Evolutionary conservation across 2,329 filamentous ascomycete species (phyloP).

Genomic region (Paecilomyces variotii): DNA sequence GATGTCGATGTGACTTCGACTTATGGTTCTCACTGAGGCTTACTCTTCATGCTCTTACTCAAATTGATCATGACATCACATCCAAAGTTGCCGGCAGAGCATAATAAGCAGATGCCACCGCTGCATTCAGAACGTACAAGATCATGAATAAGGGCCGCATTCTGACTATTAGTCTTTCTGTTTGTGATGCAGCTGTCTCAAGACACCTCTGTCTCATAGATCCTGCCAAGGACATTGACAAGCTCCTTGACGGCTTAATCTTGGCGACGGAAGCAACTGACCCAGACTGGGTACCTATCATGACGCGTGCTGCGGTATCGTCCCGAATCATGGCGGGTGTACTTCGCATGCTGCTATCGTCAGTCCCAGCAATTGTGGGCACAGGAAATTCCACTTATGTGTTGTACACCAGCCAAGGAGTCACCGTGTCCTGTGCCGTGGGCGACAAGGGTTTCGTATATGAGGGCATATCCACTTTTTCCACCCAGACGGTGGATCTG

Average conservation of each 20-base stretch:
- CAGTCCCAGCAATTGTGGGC: constrained; percentile 33
- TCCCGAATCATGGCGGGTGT: constrained; percentile 23
- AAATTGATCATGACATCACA: background rate
- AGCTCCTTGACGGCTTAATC: constrained; percentile 27
- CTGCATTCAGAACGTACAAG: constrained; percentile 26
- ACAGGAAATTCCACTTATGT: constrained; percentile 28
- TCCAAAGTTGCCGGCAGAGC: background rate
- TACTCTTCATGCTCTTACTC: background rate
- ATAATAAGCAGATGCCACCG: constrained; percentile 6
- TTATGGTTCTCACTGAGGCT: background rate
- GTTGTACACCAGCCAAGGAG: constrained; percentile 28
- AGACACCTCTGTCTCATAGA: constrained; percentile 27
- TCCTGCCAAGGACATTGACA: constrained; percentile 20
- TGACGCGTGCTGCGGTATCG: constrained; percentile 30
- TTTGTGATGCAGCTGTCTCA: constrained; percentile 27
- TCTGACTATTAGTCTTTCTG: constrained; percentile 21
- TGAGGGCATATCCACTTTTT: constrained; percentile 26
- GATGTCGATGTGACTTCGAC: background rate
- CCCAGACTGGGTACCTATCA: constrained; percentile 33
- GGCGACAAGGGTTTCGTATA: constrained; percentile 32
- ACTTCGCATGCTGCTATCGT: constrained; percentile 37
- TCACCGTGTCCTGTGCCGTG: constrained; percentile 34
- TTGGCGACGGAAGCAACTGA: constrained; percentile 30
- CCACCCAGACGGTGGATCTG: constrained; percentile 22
- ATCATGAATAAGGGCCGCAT: constrained; percentile 20